Conservation (phyloP, 1,284 basidiomycete species). For the Sporisorium iseilematis-ciliati region DNA sequence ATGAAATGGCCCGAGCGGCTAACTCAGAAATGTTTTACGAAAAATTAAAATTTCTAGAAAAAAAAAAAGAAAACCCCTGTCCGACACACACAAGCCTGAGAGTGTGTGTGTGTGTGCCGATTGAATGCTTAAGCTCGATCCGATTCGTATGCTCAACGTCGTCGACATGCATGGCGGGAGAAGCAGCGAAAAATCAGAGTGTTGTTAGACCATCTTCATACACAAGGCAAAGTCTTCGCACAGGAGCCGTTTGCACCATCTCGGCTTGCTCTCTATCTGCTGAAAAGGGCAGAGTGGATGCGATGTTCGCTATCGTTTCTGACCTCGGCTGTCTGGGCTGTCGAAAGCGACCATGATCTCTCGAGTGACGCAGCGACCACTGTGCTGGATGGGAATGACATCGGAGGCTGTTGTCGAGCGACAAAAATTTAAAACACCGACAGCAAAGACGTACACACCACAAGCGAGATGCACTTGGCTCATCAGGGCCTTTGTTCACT, state of each 20-base stretch:
- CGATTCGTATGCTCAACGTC: conserved; percentile 8
- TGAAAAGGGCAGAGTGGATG: too few species aligned
- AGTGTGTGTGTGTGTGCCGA: too few species aligned
- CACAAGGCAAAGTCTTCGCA: neutral
- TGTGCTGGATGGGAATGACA: neutral
- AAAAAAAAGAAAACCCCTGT: neutral
- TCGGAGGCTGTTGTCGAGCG: neutral
- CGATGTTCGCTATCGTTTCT: too few species aligned
- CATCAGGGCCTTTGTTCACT: conserved; percentile 8
- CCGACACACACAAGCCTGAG: neutral
- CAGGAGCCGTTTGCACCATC: neutral
- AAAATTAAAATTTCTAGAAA: conserved; percentile 4
- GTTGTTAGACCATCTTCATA: neutral
- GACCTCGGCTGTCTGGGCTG: too few species aligned
- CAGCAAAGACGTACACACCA: neutral
- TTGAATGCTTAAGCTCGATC: neutral
- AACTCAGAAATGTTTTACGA: neutral
- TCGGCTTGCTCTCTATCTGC: too few species aligned
- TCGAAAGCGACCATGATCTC: too few species aligned
- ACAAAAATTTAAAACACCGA: conserved; percentile 10
- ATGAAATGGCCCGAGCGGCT: conserved; percentile 10
- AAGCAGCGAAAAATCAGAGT: neutral
- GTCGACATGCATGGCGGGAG: too few species aligned
- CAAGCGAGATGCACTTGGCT: conserved; percentile 13
- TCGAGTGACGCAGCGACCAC: too few species aligned